Percentiles rank a stretch among this genome's conserved stretches.
These are phyloP conservation scores for Moringa oleifera DNA, from an alignment of 345 rosid genomes.

Conservation along the genomic window DNA sequence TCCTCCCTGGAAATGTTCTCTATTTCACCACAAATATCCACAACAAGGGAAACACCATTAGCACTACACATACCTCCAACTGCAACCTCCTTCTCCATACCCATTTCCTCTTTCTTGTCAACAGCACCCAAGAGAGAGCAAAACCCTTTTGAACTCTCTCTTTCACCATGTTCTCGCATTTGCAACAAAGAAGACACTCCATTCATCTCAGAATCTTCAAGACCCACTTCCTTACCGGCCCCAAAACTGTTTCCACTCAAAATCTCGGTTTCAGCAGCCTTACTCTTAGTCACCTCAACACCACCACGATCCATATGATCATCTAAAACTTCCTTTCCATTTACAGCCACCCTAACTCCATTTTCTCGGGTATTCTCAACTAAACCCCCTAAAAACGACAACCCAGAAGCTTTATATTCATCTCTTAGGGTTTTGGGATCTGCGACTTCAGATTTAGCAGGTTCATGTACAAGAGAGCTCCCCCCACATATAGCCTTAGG, in stretches of 20 bases:
- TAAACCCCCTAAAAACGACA: background rate
- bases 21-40: constrained; percentile 13
- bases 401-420: background rate
- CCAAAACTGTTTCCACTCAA: constrained; percentile 1
- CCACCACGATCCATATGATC: constrained; percentile 11
- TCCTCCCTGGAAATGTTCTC: constrained; percentile 3
- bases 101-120: constrained; percentile 23
- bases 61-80: constrained; percentile 1
- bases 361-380: constrained; percentile 22
- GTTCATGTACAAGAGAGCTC: constrained; percentile 9
- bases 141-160: constrained; percentile 22
- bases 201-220: constrained; percentile 60
- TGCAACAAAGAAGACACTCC: constrained; percentile 63
- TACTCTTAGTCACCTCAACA: constrained; percentile 1
- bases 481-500: constrained; percentile 14
- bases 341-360: constrained; percentile 39
- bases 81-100: constrained; percentile 6
- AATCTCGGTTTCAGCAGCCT: constrained; percentile 14
- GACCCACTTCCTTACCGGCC: constrained; percentile 19
- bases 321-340: constrained; percentile 24
- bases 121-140: constrained; percentile 32
- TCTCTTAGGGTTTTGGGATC: constrained; percentile 20
- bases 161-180: constrained; percentile 36
- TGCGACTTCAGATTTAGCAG: constrained; percentile 11
- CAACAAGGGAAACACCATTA: constrained; percentile 17